These are phyloP conservation scores for Colletotrichum truncatum DNA, from an alignment of 2,329 filamentous ascomycete species.

Conservation along the genomic window DNA sequence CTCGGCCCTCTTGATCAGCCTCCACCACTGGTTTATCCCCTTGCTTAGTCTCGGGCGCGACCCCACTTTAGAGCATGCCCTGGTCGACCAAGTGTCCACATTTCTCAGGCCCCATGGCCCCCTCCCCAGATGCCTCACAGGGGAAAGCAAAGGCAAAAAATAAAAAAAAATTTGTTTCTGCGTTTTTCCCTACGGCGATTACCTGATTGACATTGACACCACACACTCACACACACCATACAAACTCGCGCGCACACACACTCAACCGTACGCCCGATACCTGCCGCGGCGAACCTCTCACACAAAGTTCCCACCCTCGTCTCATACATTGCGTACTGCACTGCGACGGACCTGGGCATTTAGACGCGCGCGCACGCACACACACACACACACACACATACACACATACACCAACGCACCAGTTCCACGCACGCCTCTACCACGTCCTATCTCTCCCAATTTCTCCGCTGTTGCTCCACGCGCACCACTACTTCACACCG, in stretches of 20 bases:
- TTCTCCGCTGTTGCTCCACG: constrained; percentile 26
- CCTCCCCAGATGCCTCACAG: background rate
- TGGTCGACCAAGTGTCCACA: constrained; percentile 1
- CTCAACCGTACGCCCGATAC: background rate
- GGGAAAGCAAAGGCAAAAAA: constrained; percentile 4
- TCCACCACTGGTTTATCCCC: background rate
- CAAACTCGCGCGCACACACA: background rate
- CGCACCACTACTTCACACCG: constrained; percentile 11
- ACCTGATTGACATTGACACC: constrained; percentile 16
- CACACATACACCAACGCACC: background rate
- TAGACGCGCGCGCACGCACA: background rate
- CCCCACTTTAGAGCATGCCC: constrained; percentile 11
- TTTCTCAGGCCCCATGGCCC: constrained; percentile 9
- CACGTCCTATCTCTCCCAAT: background rate
- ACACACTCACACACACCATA: background rate
- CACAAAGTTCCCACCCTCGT: background rate
- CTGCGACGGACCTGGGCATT: background rate
- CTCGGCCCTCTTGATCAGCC: constrained; percentile 4
- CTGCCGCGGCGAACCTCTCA: background rate
- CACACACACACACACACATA: background rate
- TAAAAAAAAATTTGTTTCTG: constrained; percentile 21
- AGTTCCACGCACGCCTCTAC: background rate
- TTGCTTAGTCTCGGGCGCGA: constrained; percentile 16
- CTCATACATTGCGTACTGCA: background rate
- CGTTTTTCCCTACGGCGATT: constrained; percentile 8